Evolutionary conservation across 2,329 filamentous ascomycete species (phyloP).

Genomic region (Biscogniauxia mediterranea): DNA sequence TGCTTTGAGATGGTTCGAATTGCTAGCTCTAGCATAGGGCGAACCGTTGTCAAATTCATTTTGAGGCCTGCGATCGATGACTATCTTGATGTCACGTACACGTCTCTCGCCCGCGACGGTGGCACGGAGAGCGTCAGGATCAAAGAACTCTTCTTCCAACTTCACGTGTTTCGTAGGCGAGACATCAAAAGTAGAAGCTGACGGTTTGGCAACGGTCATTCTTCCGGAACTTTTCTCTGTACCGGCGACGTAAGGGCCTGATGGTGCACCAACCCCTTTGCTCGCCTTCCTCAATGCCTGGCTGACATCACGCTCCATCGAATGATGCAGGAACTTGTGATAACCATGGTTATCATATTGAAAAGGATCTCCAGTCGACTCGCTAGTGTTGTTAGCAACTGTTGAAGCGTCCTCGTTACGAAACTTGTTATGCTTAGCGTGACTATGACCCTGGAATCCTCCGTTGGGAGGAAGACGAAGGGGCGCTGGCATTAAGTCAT

Average conservation of each 20-base stretch:
- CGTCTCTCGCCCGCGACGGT: not conserved
- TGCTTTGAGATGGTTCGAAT: not conserved
- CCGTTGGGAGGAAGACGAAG: constrained; percentile 12
- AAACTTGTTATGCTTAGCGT: constrained; percentile 5
- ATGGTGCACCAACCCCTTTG: constrained; percentile 23
- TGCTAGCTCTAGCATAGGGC: not conserved
- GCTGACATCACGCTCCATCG: constrained; percentile 44
- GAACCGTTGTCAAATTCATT: not conserved
- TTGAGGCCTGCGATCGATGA: constrained; percentile 13
- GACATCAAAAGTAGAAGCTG: not conserved
- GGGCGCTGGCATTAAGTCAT: constrained; percentile 20
- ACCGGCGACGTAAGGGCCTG: constrained; percentile 22
- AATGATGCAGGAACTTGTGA: constrained; percentile 36
- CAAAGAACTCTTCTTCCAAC: constrained; percentile 9
- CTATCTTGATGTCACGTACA: constrained; percentile 19
- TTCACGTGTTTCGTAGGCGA: not conserved
- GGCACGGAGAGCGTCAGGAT: constrained; percentile 4
- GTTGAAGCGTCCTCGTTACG: constrained; percentile 24
- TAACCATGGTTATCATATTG: constrained; percentile 43
- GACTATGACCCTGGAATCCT: constrained; percentile 6
- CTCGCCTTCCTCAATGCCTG: constrained; percentile 36
- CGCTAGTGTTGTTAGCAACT: constrained; percentile 29
- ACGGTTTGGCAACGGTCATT: not conserved
- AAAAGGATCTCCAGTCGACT: constrained; percentile 44
- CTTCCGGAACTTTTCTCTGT: constrained; percentile 11